Evolutionary conservation across 331 rosid genomes (phyloP).

Genomic region (Telfairia occidentalis): DNA sequence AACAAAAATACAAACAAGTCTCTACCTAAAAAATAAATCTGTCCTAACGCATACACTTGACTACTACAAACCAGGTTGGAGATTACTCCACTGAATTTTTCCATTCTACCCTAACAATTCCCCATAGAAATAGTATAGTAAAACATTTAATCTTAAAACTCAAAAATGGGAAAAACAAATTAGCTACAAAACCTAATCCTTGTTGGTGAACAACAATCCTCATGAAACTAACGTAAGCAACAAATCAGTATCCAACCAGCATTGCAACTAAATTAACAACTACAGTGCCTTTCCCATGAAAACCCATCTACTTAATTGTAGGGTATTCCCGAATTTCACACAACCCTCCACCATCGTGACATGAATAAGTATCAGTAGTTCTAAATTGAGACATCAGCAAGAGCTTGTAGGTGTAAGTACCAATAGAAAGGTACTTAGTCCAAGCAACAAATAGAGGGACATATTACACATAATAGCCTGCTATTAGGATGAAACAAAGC

Average conservation of each 20-base stretch:
- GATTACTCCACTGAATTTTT: background rate
- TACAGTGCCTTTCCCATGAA: constrained; percentile 21
- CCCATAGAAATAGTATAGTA: background rate
- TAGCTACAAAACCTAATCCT: background rate
- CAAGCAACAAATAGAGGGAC: constrained; percentile 53
- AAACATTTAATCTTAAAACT: background rate
- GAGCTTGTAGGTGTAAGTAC: constrained; percentile 39
- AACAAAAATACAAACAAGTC: background rate
- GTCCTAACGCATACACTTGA: background rate
- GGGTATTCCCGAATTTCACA: constrained; percentile 41
- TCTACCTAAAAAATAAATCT: background rate
- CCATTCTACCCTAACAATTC: background rate
- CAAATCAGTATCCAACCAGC: constrained; percentile 45
- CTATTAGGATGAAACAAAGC: constrained; percentile 37
- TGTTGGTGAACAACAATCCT: constrained; percentile 41
- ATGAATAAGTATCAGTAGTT: constrained; percentile 32
- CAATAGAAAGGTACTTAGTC: constrained; percentile 41
- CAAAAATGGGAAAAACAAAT: background rate
- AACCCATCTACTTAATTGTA: constrained; percentile 34
- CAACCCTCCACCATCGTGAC: constrained; percentile 10
- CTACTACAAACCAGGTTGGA: background rate
- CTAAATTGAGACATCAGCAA: constrained; percentile 45
- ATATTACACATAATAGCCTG: constrained; percentile 55
- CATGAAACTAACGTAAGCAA: constrained; percentile 64
- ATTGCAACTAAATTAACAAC: constrained; percentile 31